Base-by-base conservation (phyloP, 805 yeast species). In the Lipomyces chichibuensis region DNA sequence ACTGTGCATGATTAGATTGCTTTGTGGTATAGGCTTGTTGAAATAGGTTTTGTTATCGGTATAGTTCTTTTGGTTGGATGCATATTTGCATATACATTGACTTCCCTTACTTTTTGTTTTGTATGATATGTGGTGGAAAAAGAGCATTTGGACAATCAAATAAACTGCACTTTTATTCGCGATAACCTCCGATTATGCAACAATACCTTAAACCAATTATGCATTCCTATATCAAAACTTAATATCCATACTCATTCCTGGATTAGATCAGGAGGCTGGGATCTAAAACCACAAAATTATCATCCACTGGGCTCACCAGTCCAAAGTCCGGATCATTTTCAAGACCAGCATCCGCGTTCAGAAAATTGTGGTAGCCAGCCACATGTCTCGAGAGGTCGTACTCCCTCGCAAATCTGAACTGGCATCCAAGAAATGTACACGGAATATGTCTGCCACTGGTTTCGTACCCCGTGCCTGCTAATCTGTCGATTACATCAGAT, bases 331-430 rank as follows among this genome's bases (percentile, higher is more conserved):
- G 17, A 11, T 52, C 55, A 4, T 17, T 14, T 11, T 23, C 55
- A n/a, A 52, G 32, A 5, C 2, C 17, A 4, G 13, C 9, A n/a
- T 52, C 55, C 55, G 55, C n/a, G 29, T 14, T 52, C 7, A 25
- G 55, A n/a, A 52, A 52, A 52, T 8, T 29, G 33, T 52, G 55
- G 37, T 27, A 52, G 6, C 58, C 9, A 4, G 61, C 62, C 23
- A 78, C 39, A 60, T 81, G 83, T 7, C 84, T 74, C 33, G 70
- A 69, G 57, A 79, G 62, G 65, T 81, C 84, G 67, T 81, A 81
- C 61, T 75, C 66, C 32, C 84, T 67, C 23, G 66, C 69, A 68
- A 79, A 80, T 37, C 80, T 68, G 65, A 70, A 75, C 33, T 64
- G 71, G 60, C 83, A 80, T 2, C 71, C 75, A 5, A 57, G 63